A percentile compares a stretch with the other conserved stretches of the same genome.
Conservation (phyloP, 1,139 yeast species). For the Taphrina flavorubra region DNA sequence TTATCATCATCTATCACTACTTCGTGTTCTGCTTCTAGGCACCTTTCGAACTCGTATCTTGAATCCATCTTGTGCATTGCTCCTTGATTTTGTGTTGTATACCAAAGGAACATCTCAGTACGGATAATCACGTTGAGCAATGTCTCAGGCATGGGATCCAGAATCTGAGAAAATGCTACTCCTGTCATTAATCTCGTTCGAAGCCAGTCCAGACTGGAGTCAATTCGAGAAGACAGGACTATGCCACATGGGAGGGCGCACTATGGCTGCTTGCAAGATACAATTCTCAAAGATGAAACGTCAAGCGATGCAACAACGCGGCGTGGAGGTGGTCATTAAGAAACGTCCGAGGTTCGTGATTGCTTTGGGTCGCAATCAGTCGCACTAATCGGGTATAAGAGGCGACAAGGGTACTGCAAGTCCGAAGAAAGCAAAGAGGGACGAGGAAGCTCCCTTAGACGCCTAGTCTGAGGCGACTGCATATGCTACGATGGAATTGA, state of each 20-base stretch:
- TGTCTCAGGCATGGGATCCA: conserved; percentile 10
- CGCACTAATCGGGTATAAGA: too few relatives aligned
- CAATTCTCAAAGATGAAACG: conserved; percentile 18
- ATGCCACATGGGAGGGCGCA: conserved; percentile 8
- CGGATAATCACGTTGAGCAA: not conserved
- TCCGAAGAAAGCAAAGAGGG: conserved; percentile 5
- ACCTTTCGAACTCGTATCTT: not conserved
- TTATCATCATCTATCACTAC: too few relatives aligned
- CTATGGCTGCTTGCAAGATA: conserved; percentile 9
- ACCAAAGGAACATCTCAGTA: too few relatives aligned
- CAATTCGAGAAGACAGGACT: not conserved
- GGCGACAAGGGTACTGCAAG: not conserved
- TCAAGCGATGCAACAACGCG: conserved; percentile 7
- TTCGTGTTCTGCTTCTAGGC: too few relatives aligned
- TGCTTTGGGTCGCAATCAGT: too few relatives aligned
- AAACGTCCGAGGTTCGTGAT: conserved; percentile 6
- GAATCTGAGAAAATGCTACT: conserved; percentile 15
- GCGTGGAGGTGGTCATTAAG: conserved; percentile 7
- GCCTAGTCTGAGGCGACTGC: not conserved
- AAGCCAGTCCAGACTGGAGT: conserved; percentile 3
- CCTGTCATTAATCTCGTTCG: not conserved
- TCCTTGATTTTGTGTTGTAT: too few relatives aligned
- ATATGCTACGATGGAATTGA: too few relatives aligned
- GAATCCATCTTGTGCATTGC: not conserved
- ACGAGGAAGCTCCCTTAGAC: not conserved